These are phyloP conservation scores for Xylariaceae sp. DNA, from an alignment of 2,329 filamentous ascomycete genomes.

Conservation along the genomic window DNA sequence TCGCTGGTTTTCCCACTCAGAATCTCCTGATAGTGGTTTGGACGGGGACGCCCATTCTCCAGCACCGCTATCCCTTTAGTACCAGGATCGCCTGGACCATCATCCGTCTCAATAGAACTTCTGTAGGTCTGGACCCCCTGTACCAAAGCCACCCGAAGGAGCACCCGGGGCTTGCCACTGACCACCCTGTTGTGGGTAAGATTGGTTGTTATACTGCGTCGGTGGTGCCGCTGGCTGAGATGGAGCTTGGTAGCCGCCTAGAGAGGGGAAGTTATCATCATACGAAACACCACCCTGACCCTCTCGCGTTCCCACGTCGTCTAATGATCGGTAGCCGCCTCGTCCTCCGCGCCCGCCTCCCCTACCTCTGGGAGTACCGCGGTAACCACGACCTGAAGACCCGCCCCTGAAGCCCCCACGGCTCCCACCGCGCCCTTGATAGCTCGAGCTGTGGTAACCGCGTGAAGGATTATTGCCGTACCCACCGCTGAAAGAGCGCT, in stretches of 20 bases:
- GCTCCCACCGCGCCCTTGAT: slow-evolving; percentile 50
- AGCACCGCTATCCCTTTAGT: no score
- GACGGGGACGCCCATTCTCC: no score
- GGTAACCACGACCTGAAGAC: slow-evolving; percentile 45
- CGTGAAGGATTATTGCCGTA: slow-evolving; percentile 43
- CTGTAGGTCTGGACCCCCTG: slow-evolving; percentile 46
- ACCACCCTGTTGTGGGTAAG: slow-evolving; percentile 31
- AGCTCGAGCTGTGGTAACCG: slow-evolving; percentile 51
- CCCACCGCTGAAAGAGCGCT: slow-evolving; percentile 41
- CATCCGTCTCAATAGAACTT: slow-evolving; percentile 46
- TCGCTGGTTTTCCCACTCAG: no score
- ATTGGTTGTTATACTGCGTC: slow-evolving; percentile 30
- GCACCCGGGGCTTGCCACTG: slow-evolving; percentile 35
- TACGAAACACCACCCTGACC: slow-evolving; percentile 57
- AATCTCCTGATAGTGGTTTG: no score
- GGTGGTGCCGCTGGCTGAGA: slow-evolving; percentile 18
- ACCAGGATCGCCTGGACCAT: not conserved
- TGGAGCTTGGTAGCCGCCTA: slow-evolving; percentile 31
- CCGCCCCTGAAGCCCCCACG: slow-evolving; percentile 42
- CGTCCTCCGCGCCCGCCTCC: slow-evolving; percentile 50
- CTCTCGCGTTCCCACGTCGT: slow-evolving; percentile 64
- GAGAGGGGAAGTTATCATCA: slow-evolving; percentile 49
- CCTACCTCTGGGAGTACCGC: slow-evolving; percentile 37
- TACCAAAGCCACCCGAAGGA: slow-evolving; percentile 28
- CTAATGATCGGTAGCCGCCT: slow-evolving; percentile 69